Conservation (phyloP, 1,284 basidiomycete species). For the Rhodotorula mucilaginosa region DNA sequence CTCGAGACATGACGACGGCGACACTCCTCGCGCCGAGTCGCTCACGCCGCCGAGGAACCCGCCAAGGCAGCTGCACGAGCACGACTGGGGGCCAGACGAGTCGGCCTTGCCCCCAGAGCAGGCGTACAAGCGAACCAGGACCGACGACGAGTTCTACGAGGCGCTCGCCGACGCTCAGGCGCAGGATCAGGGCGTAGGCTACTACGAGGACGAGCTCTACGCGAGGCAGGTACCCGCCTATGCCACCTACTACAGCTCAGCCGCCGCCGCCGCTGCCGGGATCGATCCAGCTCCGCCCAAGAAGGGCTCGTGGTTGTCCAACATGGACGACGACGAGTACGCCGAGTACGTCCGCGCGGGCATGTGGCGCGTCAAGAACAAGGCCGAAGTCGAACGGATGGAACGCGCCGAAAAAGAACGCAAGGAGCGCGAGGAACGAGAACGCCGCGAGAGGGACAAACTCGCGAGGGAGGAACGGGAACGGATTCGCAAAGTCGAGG, state of each 20-base stretch:
- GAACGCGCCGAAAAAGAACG: slow-evolving; percentile 15
- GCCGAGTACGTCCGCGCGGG: slow-evolving; percentile 72
- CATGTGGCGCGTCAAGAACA: slow-evolving; percentile 66
- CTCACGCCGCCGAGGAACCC: slow-evolving; percentile 33
- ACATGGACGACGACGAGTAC: slow-evolving; percentile 80
- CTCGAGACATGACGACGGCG: not conserved
- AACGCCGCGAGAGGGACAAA: slow-evolving; percentile 51
- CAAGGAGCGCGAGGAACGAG: slow-evolving; percentile 19
- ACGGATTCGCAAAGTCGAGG: slow-evolving; percentile 57
- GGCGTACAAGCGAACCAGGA: slow-evolving; percentile 24
- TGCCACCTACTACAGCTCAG: slow-evolving; percentile 23
- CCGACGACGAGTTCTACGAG: slow-evolving; percentile 29
- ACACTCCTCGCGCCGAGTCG: slow-evolving; percentile 12
- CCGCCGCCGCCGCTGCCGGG: slow-evolving; percentile 24
- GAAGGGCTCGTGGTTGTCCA: slow-evolving; percentile 19
- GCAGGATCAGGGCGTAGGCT: slow-evolving; percentile 23
- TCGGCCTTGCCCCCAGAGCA: slow-evolving; percentile 27
- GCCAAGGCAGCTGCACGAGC: not conserved
- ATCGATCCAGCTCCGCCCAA: not conserved
- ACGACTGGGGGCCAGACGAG: slow-evolving; percentile 27
- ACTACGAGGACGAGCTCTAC: slow-evolving; percentile 27
- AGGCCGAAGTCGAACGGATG: slow-evolving; percentile 62
- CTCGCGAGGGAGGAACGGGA: slow-evolving; percentile 56
- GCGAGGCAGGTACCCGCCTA: slow-evolving; percentile 17
- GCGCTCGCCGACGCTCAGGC: slow-evolving; percentile 11